Conservation (phyloP, 306 rosid genomes). For the Prunus mira region DNA sequence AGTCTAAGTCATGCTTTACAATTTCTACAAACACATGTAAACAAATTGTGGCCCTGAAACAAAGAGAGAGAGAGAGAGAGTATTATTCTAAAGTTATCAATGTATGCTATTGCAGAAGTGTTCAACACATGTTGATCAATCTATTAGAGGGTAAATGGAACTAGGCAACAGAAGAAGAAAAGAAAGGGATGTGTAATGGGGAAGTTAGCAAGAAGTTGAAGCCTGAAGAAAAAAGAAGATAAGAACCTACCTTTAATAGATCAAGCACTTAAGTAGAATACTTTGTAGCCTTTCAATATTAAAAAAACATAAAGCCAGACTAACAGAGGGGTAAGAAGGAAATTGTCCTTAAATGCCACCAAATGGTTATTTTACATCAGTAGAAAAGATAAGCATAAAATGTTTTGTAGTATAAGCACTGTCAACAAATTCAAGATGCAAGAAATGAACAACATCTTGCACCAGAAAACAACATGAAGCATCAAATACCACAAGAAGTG, state of each 20-base stretch:
- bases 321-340: no score
- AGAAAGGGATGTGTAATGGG: background rate
- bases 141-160: background rate
- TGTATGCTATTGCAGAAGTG: background rate
- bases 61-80: background rate
- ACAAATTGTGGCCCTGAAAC: background rate
- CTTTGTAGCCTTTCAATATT: background rate
- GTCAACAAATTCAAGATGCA: no score
- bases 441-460: background rate
- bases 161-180: background rate
- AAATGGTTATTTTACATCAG: no score
- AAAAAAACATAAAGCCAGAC: background rate
- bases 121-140: background rate
- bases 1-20: background rate
- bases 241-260: background rate
- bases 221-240: background rate
- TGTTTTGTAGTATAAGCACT: no score
- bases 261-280: background rate
- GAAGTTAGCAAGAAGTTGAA: background rate
- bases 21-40: background rate
- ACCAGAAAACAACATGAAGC: no score
- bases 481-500: background rate
- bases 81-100: background rate
- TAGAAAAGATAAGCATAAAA: no score
- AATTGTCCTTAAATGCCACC: no score